Evolutionary conservation across 1,284 basidiomycete species (phyloP).

Genomic region (Ceratobasidium sp.): DNA sequence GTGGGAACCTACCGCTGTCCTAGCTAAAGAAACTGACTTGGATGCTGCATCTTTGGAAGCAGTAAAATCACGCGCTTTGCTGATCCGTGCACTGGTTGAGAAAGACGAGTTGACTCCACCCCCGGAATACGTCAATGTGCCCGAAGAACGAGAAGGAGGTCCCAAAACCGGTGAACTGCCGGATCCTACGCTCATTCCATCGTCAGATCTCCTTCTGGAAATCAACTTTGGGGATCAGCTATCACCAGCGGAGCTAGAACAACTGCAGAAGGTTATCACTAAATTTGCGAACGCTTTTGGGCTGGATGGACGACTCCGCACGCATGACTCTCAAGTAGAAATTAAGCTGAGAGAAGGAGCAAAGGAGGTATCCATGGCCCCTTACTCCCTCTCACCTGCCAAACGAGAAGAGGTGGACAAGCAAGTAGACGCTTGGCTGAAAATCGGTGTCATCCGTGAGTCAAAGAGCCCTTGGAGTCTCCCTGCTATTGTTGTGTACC

Average conservation of each 20-base stretch:
- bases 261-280: slow-evolving; percentile 48
- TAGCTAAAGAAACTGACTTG: background rate
- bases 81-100: slow-evolving; percentile 47
- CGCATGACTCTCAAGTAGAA: slow-evolving; percentile 49
- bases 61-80: no score
- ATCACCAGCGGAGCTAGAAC: background rate
- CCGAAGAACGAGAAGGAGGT: slow-evolving; percentile 45
- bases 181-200: slow-evolving; percentile 40
- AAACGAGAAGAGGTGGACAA: slow-evolving; percentile 57
- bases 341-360: slow-evolving; percentile 48
- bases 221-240: slow-evolving; percentile 32
- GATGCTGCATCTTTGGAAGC: background rate
- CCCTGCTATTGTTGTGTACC: slow-evolving; percentile 57
- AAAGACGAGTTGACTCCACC: no score
- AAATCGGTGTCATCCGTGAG: slow-evolving; percentile 56
- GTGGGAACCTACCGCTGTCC: slow-evolving; percentile 44
- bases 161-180: slow-evolving; percentile 52
- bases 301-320: slow-evolving; percentile 54
- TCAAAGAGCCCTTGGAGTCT: slow-evolving; percentile 57
- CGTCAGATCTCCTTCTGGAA: slow-evolving; percentile 42
- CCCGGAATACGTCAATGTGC: background rate
- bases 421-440: slow-evolving; percentile 55
- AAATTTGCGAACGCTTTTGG: slow-evolving; percentile 53
- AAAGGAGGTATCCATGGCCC: slow-evolving; percentile 52
- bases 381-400: slow-evolving; percentile 54